Evolutionary conservation across 1,284 basidiomycete genomes (phyloP).

Genomic region (Pseudozyma sp.): DNA sequence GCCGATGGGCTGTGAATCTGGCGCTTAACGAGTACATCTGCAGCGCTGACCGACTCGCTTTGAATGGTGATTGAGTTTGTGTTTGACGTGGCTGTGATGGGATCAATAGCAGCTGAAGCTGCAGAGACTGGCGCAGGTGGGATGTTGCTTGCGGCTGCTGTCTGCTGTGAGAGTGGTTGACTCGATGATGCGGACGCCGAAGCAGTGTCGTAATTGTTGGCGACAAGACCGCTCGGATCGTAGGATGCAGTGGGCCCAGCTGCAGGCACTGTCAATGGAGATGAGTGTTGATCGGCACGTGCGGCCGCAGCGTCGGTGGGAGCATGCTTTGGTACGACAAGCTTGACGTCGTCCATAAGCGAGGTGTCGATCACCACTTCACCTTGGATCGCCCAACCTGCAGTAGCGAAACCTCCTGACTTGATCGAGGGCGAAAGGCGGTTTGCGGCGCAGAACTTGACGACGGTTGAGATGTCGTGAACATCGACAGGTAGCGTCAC

Average conservation of each 20-base stretch:
- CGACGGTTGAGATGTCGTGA: slow-evolving; percentile 40
- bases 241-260: slow-evolving; percentile 15
- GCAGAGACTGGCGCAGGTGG: slow-evolving; percentile 8
- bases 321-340: slow-evolving; percentile 73
- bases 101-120: slow-evolving; percentile 13
- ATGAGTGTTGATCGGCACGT: slow-evolving; percentile 13
- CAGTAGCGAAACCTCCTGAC: slow-evolving; percentile 87
- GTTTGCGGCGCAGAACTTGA: slow-evolving; percentile 76
- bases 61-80: slow-evolving; percentile 20
- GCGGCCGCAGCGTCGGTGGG: slow-evolving; percentile 1
- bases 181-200: slow-evolving; percentile 8
- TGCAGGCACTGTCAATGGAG: slow-evolving; percentile 33
- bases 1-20: slow-evolving; percentile 16
- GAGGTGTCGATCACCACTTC: slow-evolving; percentile 84
- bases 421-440: slow-evolving; percentile 82
- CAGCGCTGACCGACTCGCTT: slow-evolving; percentile 21
- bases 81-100: slow-evolving; percentile 22
- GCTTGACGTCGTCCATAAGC: slow-evolving; percentile 75
- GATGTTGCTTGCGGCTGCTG: background rate
- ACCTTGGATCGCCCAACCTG: slow-evolving; percentile 85
- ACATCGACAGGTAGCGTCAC: slow-evolving; percentile 46
- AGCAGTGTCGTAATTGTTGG: slow-evolving; percentile 7
- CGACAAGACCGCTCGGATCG: slow-evolving; percentile 21
- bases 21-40: slow-evolving; percentile 12
- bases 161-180: slow-evolving; percentile 4